Base-by-base conservation (phyloP, 305 asterid species). In the Galium porrigens region DNA sequence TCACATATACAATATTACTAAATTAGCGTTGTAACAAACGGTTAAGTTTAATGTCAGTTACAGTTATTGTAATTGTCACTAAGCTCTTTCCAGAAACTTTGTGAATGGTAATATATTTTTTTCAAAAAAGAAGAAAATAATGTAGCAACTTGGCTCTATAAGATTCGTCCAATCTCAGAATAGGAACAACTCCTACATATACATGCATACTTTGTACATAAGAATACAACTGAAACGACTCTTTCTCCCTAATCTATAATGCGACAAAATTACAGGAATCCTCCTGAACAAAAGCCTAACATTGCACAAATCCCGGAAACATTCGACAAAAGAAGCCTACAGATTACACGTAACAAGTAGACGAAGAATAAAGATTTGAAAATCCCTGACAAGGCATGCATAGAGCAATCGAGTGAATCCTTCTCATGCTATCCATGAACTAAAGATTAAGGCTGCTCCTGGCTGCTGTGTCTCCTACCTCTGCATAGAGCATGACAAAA, bases 191-290 rank as follows among this genome's bases (percentile, higher is more conserved):
- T 63, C 61, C 64, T 63, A 29, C 51, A 30, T 20, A 32, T 59
- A 58, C 48, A 63, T 58, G 18, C 37, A 29, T 14, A 29, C 34
- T 41, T 63, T 70, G 41, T 63, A 70, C 69, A 63, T 55, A 70
- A 49, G 29, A 55, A 63, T 70, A 29, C 46, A 17, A 48, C 42
- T 20, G 3, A 7, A 34, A 63, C n/a, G 58, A 55, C 63, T 63
- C 69, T 53, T n/a, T 54, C 42, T 29, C 18, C 39, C 33, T 41
- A 41, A 32, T 63, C 20, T 55, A 55, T 63, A 30, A 49, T 39
- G 61, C 27, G 51, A 54, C 33, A 53, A 42, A 46, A 53, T 18
- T 41, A 53, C 68, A 42, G 11, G 37, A 62, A 39, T 27, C 58
- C n/a, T 17, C 49, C 62, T 53, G 55, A 2, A 58, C 29, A 53